Percentiles rank a stretch among this genome's conserved stretches.
phyloP scores from a whole-genome alignment of 129 eudicot species.

The Tagetes erecta region DNA sequence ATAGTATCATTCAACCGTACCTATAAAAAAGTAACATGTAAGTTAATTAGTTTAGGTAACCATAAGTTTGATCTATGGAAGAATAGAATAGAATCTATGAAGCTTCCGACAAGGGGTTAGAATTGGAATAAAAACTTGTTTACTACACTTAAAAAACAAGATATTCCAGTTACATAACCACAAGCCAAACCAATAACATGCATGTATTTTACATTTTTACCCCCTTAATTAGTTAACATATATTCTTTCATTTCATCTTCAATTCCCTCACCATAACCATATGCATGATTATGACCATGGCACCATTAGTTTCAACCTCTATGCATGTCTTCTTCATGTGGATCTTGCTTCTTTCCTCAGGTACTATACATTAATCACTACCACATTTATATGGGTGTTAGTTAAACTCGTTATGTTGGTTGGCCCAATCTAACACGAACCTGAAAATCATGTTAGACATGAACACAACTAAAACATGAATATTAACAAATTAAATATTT shows the following conservation, averaged over 20 bases:
- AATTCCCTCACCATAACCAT: neutral
- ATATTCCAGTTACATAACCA: constrained; percentile 29
- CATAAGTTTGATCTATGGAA: neutral
- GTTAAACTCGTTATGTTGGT: too few species aligned
- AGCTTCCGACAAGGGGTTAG: constrained; percentile 30
- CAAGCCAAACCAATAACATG: constrained; percentile 34
- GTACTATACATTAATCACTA: neutral
- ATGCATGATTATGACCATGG: constrained; percentile 12
- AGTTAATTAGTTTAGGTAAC: neutral
- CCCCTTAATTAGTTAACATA: constrained; percentile 4
- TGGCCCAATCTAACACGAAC: too few species aligned
- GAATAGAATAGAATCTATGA: constrained; percentile 31
- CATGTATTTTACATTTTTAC: neutral
- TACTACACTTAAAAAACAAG: neutral
- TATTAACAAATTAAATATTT: too few species aligned
- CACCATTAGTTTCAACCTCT: constrained; percentile 13
- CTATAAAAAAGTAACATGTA: too few species aligned
- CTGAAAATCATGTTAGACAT: too few species aligned
- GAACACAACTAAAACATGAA: too few species aligned
- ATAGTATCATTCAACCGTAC: too few species aligned
- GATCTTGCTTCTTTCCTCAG: constrained; percentile 34
- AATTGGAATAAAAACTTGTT: neutral
- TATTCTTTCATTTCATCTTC: constrained; percentile 13
- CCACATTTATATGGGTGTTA: too few species aligned
- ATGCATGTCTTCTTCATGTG: constrained; percentile 19